Base-by-base conservation (phyloP, 2,329 filamentous ascomycete genomes). In the Trichoderma cornu-damae region DNA sequence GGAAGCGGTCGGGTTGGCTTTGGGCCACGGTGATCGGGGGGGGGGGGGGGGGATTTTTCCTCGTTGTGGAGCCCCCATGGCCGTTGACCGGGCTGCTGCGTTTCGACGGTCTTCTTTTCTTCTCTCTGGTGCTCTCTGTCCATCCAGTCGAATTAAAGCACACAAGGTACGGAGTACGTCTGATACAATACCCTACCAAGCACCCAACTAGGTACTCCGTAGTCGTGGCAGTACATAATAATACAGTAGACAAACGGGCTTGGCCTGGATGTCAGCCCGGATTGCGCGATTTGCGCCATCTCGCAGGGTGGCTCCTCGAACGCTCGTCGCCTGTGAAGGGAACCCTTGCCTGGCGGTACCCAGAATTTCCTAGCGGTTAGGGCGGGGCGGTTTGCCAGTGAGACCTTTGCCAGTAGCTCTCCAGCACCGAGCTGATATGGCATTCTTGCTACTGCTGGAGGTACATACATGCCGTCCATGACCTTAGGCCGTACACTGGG, bases 221-320 rank as follows among this genome's bases (percentile, higher is more conserved):
- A n/a, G n/a, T n/a, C n/a, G n/a, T n/a, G n/a, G n/a, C n/a, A n/a
- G n/a, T n/a, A n/a, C n/a, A n/a, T n/a, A n/a, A n/a, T n/a, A n/a
- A n/a, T n/a, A n/a, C n/a, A n/a, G n/a, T 20, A 28, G 28, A 12
- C 28, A 16, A 30, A n/a, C n/a, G 30, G 28, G 16, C 24, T 20
- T 22, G 48, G 48, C 40, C 28, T 43, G 50, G 51, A 42, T 42
- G 51, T 55, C 42, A 55, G 42, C 42, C n/a, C 42, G 42, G 28
- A 55, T 55, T 55, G 51, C 51, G 51, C 51, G 51, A 55, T 55
- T 55, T 55, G 51, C 51, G 51, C 51, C 51, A 55, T 55, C n/a
- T n/a, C 51, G 51, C 42, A 55, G 51, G 34, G 11, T 16, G 28
- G 28, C 28, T 38, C 34, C 34, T 24, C 14, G 35, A 51, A n/a